Evolutionary conservation across 805 yeast genomes (phyloP).

Genomic region (Hagleromyces aurorensis): DNA sequence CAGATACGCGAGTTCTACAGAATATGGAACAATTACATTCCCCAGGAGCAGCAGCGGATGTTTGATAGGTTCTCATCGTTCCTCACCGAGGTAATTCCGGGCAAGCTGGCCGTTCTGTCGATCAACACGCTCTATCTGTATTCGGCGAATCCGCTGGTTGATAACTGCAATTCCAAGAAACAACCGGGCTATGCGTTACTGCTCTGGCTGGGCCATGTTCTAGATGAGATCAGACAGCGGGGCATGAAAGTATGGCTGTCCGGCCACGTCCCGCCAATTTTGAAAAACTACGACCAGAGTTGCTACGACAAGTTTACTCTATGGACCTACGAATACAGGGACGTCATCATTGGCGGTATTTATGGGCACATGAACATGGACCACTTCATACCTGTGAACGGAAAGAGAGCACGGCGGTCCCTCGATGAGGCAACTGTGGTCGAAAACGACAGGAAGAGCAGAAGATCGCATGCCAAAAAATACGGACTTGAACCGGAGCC

Average conservation of each 20-base stretch:
- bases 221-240: constrained; percentile 64
- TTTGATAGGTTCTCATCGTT: constrained; percentile 71
- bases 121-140: constrained; percentile 71
- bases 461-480: constrained; percentile 3
- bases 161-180: constrained; percentile 60
- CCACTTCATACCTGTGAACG: constrained; percentile 73
- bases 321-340: constrained; percentile 82
- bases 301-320: constrained; percentile 68
- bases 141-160: constrained; percentile 74
- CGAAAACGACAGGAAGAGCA: constrained; percentile 1
- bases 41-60: constrained; percentile 67
- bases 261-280: constrained; percentile 85
- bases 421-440: constrained; percentile 21
- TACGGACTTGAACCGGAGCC: constrained; percentile 1
- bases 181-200: constrained; percentile 77
- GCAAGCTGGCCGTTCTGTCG: constrained; percentile 67
- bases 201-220: constrained; percentile 67
- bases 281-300: constrained; percentile 63
- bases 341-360: constrained; percentile 72
- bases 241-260: constrained; percentile 79
- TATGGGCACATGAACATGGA: constrained; percentile 90
- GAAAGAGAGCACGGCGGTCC: constrained; percentile 54
- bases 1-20: constrained; percentile 71
- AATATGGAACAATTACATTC: constrained; percentile 68
- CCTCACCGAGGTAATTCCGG: constrained; percentile 72